These are phyloP conservation scores for Colletotrichum higginsianum DNA, from an alignment of 2,329 filamentous ascomycete species.

Conservation along the genomic window DNA sequence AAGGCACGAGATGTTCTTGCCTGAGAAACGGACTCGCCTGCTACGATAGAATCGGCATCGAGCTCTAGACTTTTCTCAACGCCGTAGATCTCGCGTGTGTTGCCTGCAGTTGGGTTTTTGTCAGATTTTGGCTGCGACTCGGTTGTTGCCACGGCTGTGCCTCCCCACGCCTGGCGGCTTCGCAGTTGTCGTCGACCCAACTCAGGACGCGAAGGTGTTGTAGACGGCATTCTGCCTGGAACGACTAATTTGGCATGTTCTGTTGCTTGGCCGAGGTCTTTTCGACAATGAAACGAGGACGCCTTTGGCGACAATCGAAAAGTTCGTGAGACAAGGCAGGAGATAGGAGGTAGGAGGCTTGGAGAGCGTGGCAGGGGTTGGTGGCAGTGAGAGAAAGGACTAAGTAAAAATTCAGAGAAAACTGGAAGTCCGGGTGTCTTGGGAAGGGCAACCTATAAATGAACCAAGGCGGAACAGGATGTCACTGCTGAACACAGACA, in stretches of 20 bases:
- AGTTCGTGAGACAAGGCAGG: background rate
- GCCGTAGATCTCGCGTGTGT: background rate
- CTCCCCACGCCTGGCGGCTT: conserved; percentile 26
- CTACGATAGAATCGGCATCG: background rate
- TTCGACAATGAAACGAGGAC: background rate
- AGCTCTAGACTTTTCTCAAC: conserved; percentile 10
- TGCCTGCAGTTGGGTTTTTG: background rate
- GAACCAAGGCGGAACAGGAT: background rate
- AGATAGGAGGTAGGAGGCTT: background rate
- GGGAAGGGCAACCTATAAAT: background rate
- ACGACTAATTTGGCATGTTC: background rate
- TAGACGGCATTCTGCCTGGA: background rate
- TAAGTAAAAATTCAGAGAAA: background rate
- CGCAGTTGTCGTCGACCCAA: conserved; percentile 15
- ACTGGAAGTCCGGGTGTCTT: background rate
- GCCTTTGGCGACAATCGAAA: background rate
- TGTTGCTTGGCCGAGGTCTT: background rate
- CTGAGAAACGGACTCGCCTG: background rate
- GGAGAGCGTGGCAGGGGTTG: background rate
- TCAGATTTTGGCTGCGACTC: conserved; percentile 2
- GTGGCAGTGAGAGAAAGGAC: background rate
- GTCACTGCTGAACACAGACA: background rate
- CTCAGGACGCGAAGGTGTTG: background rate
- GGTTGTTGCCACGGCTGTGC: background rate
- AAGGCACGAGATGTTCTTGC: background rate